Base-by-base conservation (phyloP, 805 yeast species). In the Candida jianshihensis region DNA sequence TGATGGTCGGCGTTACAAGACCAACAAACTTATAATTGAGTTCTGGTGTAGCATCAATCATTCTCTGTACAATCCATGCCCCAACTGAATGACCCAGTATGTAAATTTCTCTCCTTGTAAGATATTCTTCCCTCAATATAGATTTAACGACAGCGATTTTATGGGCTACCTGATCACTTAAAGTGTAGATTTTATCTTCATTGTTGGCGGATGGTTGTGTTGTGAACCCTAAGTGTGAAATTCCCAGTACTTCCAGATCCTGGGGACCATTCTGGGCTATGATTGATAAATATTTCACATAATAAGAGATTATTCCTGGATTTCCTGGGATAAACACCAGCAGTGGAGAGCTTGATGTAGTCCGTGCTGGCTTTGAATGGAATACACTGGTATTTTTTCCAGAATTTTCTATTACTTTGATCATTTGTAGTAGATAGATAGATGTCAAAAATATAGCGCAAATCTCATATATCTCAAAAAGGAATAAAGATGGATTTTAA, bases 1-100 rank as follows among this genome's bases (percentile, higher is more conserved):
- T 63, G 16, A 83, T 64, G 0, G 92, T 81, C 1, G 94, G 94
- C 36, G 84, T 80, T 15, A 82, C 61, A 35, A 82, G 60, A 0
- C 87, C 86, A 16, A 72, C 64, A 37, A 74, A 66, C 35, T 53
- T 56, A 22, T 75, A 57, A 5, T 57, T 42, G 5, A 53, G 46
- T 2, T 44, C 39, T 11, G 50, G 26, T 2, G 51, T 37, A 21
- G 46, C 38, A 18, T 57, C 48, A 1, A 73, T 61, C 2, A 75
- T 63, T 31, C 81, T 54, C 53, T 82, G 88, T 3, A 65, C 54
- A 30, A 83, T 61, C 63, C 72, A 83, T 6, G 78, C 66, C 2
- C 94, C 94, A 12, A 82, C 73, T 0, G 90, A 81, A 53, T 83
- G 94, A 16, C 86, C 81, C 46, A 79, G 54, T 17, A 81, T 59